Conservation (phyloP, 495 filamentous ascomycete genomes). For the Cryomyces minteri region DNA sequence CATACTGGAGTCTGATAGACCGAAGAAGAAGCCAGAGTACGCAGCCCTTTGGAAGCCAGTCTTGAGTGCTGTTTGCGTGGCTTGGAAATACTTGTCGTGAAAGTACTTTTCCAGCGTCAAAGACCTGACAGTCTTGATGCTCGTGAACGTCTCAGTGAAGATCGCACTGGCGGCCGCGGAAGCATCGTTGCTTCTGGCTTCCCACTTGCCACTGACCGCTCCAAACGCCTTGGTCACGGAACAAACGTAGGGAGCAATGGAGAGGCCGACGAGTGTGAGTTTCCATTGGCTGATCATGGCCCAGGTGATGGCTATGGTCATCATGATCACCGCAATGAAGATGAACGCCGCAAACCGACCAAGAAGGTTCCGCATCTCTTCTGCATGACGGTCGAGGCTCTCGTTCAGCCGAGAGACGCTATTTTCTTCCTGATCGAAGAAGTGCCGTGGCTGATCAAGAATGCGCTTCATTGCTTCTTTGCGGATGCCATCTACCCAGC, state of each 20-base stretch:
- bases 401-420: slow-evolving; percentile 40
- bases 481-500: slow-evolving; percentile 62
- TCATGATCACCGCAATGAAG: slow-evolving; percentile 45
- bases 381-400: slow-evolving; percentile 64
- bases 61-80: slow-evolving; percentile 27
- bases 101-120: slow-evolving; percentile 66
- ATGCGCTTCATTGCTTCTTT: slow-evolving; percentile 48
- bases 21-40: slow-evolving; percentile 56
- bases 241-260: slow-evolving; percentile 49
- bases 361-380: slow-evolving; percentile 71
- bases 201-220: slow-evolving; percentile 47
- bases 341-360: slow-evolving; percentile 57
- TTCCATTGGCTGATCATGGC: slow-evolving; percentile 61
- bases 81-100: slow-evolving; percentile 38
- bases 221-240: slow-evolving; percentile 42
- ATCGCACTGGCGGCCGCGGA: slow-evolving; percentile 34
- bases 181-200: slow-evolving; percentile 42
- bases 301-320: slow-evolving; percentile 50
- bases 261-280: slow-evolving; percentile 59
- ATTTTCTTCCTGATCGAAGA: slow-evolving; percentile 63
- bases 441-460: slow-evolving; percentile 61
- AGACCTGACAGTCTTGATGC: slow-evolving; percentile 64
- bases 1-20: slow-evolving; percentile 49
- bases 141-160: slow-evolving; percentile 62
- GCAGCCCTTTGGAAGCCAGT: slow-evolving; percentile 38